Base-by-base conservation (phyloP, 805 yeast species). In the Candida piceae region DNA sequence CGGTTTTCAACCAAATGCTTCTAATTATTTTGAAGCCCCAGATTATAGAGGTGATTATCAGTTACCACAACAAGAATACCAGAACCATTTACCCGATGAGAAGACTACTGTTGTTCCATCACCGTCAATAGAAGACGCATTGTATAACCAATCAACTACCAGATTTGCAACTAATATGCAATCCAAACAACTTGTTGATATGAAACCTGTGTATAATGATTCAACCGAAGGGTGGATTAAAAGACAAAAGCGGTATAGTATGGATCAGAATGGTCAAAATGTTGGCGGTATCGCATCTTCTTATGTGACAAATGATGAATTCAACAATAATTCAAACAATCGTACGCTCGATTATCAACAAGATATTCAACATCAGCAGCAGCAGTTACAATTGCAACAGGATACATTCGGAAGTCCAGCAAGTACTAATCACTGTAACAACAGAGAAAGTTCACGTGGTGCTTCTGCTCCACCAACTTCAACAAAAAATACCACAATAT, bases 141-240 rank as follows among this genome's bases (percentile, higher is more conserved):
- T 29, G 20, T 44, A 16, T 29, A 38, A 9, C 45, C 53, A 29
- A 39, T 44, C 31, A 43, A 48, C 36, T 44, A 52, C 2, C 45
- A 42, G 15, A 36, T 46, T 12, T 15, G 35, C 34, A 41, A 41
- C 18, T 29, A 31, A 31, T 6, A 6, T 24, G 23, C 23, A 8
- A 43, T 38, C 20, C 15, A 25, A 8, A 21, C n/a, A n/a, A 19
- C 15, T 23, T 17, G 8, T 8, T 18, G 30, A 38, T 39, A 34
- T 7, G 30, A 22, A 3, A 28, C 16, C 35, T 6, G 12, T 15
- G 8, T 37, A 30, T 22, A 34, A 40, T 20, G 34, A 37, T 16
- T 35, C 40, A n/a, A 52, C 57, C 3, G 56, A 48, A 31, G 44
- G 42, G 22, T 55, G 59, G 59, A 45, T 55, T 21, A 45, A 45